Percentiles rank a stretch among this genome's conserved stretches.
Evolutionary conservation across 352 stramenopile species (phyloP).

Genomic region (Peronospora destructor): DNA sequence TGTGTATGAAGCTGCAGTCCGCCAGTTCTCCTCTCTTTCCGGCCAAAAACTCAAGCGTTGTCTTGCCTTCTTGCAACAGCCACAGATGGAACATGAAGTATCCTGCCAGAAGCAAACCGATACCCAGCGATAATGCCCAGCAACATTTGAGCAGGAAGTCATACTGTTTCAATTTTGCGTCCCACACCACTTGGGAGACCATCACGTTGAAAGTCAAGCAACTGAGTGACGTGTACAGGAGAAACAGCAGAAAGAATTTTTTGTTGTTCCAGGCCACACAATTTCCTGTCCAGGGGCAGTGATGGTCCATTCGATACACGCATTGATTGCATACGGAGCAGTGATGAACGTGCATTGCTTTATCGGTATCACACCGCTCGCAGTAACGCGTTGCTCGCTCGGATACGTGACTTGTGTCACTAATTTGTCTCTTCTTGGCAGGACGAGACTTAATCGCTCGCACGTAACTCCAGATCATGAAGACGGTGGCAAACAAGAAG

Average conservation of each 20-base stretch:
- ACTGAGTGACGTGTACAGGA: slow-evolving; percentile 66
- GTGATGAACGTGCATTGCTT: slow-evolving; percentile 59
- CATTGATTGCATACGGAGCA: slow-evolving; percentile 71
- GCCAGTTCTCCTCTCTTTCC: slow-evolving; percentile 44
- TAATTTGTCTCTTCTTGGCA: slow-evolving; percentile 4
- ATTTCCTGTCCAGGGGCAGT: slow-evolving; percentile 82
- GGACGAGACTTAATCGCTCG: slow-evolving; percentile 35
- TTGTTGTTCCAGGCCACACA: slow-evolving; percentile 84
- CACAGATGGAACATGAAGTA: slow-evolving; percentile 78
- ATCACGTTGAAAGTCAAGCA: slow-evolving; percentile 55
- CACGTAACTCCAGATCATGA: slow-evolving; percentile 80
- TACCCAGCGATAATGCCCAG: slow-evolving; percentile 42
- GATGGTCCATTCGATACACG: slow-evolving; percentile 82
- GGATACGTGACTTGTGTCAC: neutral
- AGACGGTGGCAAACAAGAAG: slow-evolving; percentile 32
- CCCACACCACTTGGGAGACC: slow-evolving; percentile 25
- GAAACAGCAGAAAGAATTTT: slow-evolving; percentile 77
- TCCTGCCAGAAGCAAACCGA: slow-evolving; percentile 51
- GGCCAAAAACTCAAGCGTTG: slow-evolving; percentile 71
- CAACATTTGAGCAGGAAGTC: slow-evolving; percentile 32
- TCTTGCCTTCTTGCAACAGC: slow-evolving; percentile 53
- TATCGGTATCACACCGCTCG: slow-evolving; percentile 63
- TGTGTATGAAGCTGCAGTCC: slow-evolving; percentile 36
- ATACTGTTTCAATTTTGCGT: slow-evolving; percentile 2
- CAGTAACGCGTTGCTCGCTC: slow-evolving; percentile 49